Evolutionary conservation across 306 rosid species (phyloP).

Genomic region (Lagenaria siceraria): DNA sequence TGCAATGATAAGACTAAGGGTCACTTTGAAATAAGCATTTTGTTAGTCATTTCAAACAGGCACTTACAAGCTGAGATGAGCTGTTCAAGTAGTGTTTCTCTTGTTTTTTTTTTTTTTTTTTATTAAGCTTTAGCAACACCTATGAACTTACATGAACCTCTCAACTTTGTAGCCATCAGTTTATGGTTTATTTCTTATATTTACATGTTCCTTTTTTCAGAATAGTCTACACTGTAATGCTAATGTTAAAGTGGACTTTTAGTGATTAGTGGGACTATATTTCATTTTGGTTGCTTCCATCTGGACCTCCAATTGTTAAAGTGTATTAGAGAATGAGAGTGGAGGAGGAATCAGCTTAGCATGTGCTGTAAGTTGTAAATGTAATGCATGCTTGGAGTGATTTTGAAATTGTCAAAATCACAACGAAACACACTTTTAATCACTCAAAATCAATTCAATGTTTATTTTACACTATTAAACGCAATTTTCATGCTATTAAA

Average conservation of each 20-base stretch:
- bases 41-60: too few species aligned
- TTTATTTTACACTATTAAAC: too few species aligned
- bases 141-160: neutral
- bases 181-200: neutral
- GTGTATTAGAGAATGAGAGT: neutral
- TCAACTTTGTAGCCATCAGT: neutral
- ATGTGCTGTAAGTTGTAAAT: neutral
- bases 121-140: neutral
- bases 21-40: too few species aligned
- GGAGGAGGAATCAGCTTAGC: neutral
- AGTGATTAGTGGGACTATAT: neutral
- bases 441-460: too few species aligned
- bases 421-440: too few species aligned
- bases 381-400: too few species aligned
- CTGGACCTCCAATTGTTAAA: neutral
- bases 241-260: neutral
- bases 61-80: neutral
- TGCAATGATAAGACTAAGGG: neutral
- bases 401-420: too few species aligned
- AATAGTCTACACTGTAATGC: neutral
- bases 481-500: too few species aligned
- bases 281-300: neutral
- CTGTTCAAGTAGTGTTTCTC: neutral
- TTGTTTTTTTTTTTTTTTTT: neutral
- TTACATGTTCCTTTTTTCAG: neutral